Base-by-base conservation (phyloP, 192 early-diverging fungal species). In the Gamsiella multidivaricata region DNA sequence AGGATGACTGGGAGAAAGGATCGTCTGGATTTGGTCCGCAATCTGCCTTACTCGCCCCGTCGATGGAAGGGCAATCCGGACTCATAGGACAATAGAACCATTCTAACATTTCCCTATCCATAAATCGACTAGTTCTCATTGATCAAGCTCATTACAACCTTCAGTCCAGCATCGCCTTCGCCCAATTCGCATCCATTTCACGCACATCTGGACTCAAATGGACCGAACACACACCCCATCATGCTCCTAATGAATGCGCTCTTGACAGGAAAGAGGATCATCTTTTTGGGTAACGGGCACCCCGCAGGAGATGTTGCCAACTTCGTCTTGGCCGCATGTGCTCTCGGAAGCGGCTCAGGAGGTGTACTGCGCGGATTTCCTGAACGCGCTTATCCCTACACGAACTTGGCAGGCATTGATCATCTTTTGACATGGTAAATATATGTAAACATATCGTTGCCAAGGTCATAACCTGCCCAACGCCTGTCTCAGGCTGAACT, bases 301-400 rank as follows among this genome's bases (percentile, higher is more conserved):
- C 96, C 95, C 0, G 92, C 92, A 18, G 94, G 93, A 31, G 97
- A 98, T 73, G 94, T 98, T 4, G 92, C 94, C 18, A 93, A 95
- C 79, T 97, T 91, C 69, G 97, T 97, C 3, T 81, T 96, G 42
- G 93, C 97, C 0, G 94, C 94, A 0, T 93, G 93, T 67, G 92
- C 96, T 20, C 80, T 97, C 54, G 95, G 92, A 34, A 93, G 94
- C 70, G 95, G 94, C n/a, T 93, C 94, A 60, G 96, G 94, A 25
- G 89, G 88, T 28, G 88, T 97, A 10, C 59, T 97, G 47, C 85
- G 91, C 32, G 96, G 95, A 18, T 92, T 94, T 52, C 87, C 92
- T 20, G 93, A 95, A 69, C 87, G 97, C 51, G 93, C 94, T 39
- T 97, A 95, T 61, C 94, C 95, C 8, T 96, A 96, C 74, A 93